These are phyloP conservation scores for Lablab purpureus DNA, from an alignment of 306 rosid genomes.

Conservation along the genomic window DNA sequence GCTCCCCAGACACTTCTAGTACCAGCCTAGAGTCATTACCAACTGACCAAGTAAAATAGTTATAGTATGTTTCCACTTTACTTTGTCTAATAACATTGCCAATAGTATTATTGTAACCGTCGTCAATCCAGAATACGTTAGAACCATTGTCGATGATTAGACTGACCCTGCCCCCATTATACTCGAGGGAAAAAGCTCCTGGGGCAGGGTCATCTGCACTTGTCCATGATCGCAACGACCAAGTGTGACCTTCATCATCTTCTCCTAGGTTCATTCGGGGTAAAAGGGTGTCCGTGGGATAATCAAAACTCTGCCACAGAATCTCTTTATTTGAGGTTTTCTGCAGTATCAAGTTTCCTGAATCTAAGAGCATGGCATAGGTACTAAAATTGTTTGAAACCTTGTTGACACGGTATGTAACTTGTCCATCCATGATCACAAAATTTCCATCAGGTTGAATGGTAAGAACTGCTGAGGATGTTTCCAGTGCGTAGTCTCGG, in stretches of 20 bases:
- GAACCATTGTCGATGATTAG: slow-evolving; percentile 1
- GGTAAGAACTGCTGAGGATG: slow-evolving; percentile 1
- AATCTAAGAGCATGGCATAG: slow-evolving; percentile 33
- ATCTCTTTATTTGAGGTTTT: not conserved
- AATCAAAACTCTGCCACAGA: slow-evolving; percentile 43
- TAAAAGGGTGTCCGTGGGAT: slow-evolving; percentile 36
- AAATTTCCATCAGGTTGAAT: slow-evolving; percentile 14
- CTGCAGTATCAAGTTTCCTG: slow-evolving; percentile 36
- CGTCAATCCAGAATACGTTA: slow-evolving; percentile 16
- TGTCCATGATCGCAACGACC: slow-evolving; percentile 30
- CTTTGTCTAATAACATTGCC: not conserved
- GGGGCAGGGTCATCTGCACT: slow-evolving; percentile 17
- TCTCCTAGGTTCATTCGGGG: slow-evolving; percentile 30
- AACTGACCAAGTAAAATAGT: not conserved
- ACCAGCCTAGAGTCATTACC: not conserved
- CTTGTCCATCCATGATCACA: not conserved
- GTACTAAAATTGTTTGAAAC: not conserved
- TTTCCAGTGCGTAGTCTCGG: not conserved
- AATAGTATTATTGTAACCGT: not conserved
- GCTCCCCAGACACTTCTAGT: slow-evolving; percentile 46
- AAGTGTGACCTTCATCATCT: accelerated
- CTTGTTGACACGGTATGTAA: not conserved
- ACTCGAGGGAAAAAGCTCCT: slow-evolving; percentile 17
- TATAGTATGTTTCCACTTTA: accelerated
- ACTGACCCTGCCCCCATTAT: not conserved